A percentile compares a stretch with the other conserved stretches of the same genome.
Evolutionary conservation across 805 yeast species (phyloP).

Genomic region (Metschnikowia dekortorum): DNA sequence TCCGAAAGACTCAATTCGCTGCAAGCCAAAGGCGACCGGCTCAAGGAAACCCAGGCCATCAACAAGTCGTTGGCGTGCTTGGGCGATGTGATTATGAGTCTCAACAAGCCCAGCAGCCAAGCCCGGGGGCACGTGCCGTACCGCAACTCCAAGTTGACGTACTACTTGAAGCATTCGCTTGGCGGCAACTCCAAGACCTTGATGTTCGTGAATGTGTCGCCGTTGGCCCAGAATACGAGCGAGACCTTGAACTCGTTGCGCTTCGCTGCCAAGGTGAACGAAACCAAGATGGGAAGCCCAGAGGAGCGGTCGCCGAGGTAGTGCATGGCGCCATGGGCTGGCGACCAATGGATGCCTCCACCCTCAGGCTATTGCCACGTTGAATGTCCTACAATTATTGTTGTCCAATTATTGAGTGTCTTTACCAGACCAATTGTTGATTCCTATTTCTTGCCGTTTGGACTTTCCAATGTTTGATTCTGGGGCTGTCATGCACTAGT

Average conservation of each 20-base stretch:
- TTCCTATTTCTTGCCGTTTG: too few relatives aligned
- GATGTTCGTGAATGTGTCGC: slow-evolving; percentile 89
- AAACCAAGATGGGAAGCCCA: slow-evolving; percentile 30
- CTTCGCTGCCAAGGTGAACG: slow-evolving; percentile 81
- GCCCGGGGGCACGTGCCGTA: slow-evolving; percentile 52
- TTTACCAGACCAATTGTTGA: too few relatives aligned
- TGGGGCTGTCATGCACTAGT: too few relatives aligned
- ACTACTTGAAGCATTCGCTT: slow-evolving; percentile 75
- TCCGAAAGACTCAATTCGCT: slow-evolving; percentile 79
- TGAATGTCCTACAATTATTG: too few relatives aligned
- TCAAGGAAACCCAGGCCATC: slow-evolving; percentile 84
- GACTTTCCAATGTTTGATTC: too few relatives aligned
- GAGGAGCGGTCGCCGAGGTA: not conserved
- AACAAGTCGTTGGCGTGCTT: slow-evolving; percentile 83
- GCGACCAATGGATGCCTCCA: too few relatives aligned
- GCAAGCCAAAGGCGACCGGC: slow-evolving; percentile 72
- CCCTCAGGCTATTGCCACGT: too few relatives aligned
- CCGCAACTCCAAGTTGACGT: slow-evolving; percentile 73
- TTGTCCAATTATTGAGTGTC: too few relatives aligned
- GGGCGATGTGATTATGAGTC: slow-evolving; percentile 82
- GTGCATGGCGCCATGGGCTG: not conserved
- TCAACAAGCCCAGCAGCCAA: slow-evolving; percentile 41
- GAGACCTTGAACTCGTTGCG: slow-evolving; percentile 84
- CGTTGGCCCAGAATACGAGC: slow-evolving; percentile 52
- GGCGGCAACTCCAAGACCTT: slow-evolving; percentile 84